Evolutionary conservation across 495 filamentous ascomycete genomes (phyloP), one percentile per base, ranked within the genome.

Genomic region (Aspergillus bertholletiae): DNA sequence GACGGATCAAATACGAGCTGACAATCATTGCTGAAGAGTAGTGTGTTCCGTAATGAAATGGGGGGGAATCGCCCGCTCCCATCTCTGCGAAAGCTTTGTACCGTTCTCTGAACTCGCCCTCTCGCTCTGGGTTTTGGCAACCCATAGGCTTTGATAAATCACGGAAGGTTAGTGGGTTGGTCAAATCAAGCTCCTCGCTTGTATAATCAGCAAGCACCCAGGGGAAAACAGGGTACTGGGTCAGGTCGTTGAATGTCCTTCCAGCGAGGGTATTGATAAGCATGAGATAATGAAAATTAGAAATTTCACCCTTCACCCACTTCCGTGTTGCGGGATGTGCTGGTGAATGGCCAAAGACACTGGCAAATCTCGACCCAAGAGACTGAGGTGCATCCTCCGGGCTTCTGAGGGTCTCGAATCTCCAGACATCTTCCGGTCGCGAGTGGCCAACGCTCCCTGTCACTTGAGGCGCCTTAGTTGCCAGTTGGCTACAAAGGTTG

Each of bases 11-110:
- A 63, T 96, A 98, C 0, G 92, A 96, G 26, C 90, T 87, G 22
- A 98, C 94, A 49, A 96, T 97, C 94, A 97, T 98, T 18, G 94
- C 95, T 5, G 94, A 97, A 20, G 95, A 97, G 69, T 97, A 98
- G 66, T 98, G 94, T 6, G 94, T 98, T 37, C 94, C 94, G 64
- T 97, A 97, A 68, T 98, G 95, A 65, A 97, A 98, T 3, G 95
- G 87, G 15, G 87, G 87, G 9, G 81, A 74, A 32, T 81, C 81
- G 8, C 83, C 76, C 61, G 94, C 92, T 37, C 86, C 90, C 81
- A 97, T 96, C 66, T 97, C 94, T 11, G 88, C 88, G 71, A 98
- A 88, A 21, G 86, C 86, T 52, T 87, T 83, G 68, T 95, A 97
- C 35, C 91, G 80, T 54, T 93, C 89, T 35, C 80, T 79, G 62